Evolutionary conservation across 345 rosid genomes (phyloP).

Genomic region (Erodium maritimum): DNA sequence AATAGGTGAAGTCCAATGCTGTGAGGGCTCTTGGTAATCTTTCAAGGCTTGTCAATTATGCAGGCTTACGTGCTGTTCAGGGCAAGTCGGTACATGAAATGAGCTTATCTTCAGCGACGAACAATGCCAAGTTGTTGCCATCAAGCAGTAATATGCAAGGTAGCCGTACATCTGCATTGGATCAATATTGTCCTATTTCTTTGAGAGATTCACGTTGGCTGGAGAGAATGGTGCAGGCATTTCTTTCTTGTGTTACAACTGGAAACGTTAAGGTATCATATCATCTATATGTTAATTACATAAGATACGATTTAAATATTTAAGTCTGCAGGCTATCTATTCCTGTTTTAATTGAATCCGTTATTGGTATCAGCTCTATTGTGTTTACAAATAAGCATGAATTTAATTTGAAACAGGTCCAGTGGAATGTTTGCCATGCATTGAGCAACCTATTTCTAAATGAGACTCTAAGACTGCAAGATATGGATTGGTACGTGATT

Average conservation of each 20-base stretch:
- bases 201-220: conserved; percentile 31
- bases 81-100: conserved; percentile 14
- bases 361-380: not conserved
- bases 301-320: not conserved
- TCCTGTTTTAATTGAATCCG: not conserved
- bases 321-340: not conserved
- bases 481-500: conserved; percentile 69
- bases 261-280: conserved; percentile 84
- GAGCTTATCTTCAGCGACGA: conserved; percentile 12
- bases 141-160: conserved; percentile 8
- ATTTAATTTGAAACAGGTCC: conserved; percentile 49
- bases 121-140: conserved; percentile 7
- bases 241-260: conserved; percentile 89
- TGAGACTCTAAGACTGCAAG: conserved; percentile 57
- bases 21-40: conserved; percentile 88
- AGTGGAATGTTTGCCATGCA: conserved; percentile 96
- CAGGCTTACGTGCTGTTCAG: conserved; percentile 20
- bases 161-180: conserved; percentile 11
- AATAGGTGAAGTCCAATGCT: conserved; percentile 45
- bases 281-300: not conserved
- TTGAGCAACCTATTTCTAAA: conserved; percentile 75
- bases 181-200: conserved; percentile 18
- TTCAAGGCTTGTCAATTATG: conserved; percentile 40
- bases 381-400: conserved; percentile 8
- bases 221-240: conserved; percentile 74